Evolutionary conservation across 306 rosid species (phyloP), one percentile per base, ranked within the genome.

Genomic region (Begonia peltatifolia): DNA sequence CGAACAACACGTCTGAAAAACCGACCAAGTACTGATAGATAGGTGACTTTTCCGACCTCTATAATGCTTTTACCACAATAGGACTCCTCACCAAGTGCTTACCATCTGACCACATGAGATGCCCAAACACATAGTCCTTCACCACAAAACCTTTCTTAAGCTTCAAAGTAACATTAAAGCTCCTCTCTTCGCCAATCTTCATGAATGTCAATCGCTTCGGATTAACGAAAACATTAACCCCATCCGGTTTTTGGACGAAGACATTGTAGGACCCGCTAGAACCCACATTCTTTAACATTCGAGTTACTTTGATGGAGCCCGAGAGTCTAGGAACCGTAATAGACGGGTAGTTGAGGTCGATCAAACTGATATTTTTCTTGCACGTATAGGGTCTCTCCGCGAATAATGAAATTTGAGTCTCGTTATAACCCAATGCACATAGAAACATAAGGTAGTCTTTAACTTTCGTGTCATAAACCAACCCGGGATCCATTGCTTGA

Each of bases 401-500:
- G 60, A 89, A 73, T 9, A 38, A 0, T 13, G 72, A 76, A 18
- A 83, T 63, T 65, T 78, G 80, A 55, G 83, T 57, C 56, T 49
- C 55, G 9, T 72, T 72, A 61, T 82, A 85, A 10, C 95, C 90
- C 47, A 82, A 47, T 3, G 87, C 66, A 53, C 97, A 89, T 43
- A 85, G 63, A 68, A 80, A 63, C 71, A 65, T 65, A 10, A 85
- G 75, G 76, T 85, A 89, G 59, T 89, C 95, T 0, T 51, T 17
- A 13, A 67, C 35, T 46, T 74, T 58, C 50, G 73, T 57, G 73
- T 89, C 97, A 25, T 82, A 89, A 56, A 89, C 85, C 61, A 89
- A 78, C 38, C 97, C 95, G 0, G 95, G 97, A 76, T 89, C 90
- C 79, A 70, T 65, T 50, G 94, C 97, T 13, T 38, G 61, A 70